These are phyloP conservation scores for Lentinula lateritia DNA, from an alignment of 768 basidiomycete species.

Conservation along the genomic window DNA sequence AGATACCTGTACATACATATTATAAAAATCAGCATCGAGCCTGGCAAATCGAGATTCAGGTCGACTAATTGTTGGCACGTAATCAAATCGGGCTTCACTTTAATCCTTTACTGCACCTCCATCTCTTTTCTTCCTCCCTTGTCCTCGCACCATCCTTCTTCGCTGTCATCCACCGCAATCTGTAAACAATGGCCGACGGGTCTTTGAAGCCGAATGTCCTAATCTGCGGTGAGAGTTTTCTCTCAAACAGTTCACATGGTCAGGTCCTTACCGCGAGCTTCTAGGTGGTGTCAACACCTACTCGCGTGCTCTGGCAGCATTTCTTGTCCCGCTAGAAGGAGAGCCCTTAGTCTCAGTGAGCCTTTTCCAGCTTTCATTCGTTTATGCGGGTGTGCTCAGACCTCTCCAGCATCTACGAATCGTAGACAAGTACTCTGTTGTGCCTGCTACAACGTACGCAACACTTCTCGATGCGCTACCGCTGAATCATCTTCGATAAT, in stretches of 20 bases:
- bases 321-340: conserved; percentile 63
- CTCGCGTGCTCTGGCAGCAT: conserved; percentile 63
- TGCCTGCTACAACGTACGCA: conserved; percentile 68
- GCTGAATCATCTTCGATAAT: conserved; percentile 12
- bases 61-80: conserved; percentile 1
- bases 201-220: conserved; percentile 56
- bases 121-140: background rate
- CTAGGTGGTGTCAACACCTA: conserved; percentile 79
- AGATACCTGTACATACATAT: background rate
- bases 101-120: background rate
- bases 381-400: background rate
- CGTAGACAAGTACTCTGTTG: conserved; percentile 70
- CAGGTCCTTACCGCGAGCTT: conserved; percentile 6
- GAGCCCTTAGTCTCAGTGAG: conserved; percentile 70
- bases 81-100: conserved; percentile 2
- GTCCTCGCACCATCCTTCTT: background rate
- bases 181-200: background rate
- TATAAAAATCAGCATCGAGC: background rate
- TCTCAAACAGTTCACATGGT: background rate
- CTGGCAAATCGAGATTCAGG: background rate
- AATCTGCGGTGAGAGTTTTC: conserved; percentile 59
- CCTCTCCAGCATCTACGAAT: conserved; percentile 56
- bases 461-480: conserved; percentile 14
- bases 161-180: conserved; percentile 5
- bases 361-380: conserved; percentile 7